A percentile compares a stretch with the other conserved stretches of the same genome.
phyloP scores from a whole-genome alignment of 1,284 basidiomycete species.

The Schizophyllum amplum region DNA sequence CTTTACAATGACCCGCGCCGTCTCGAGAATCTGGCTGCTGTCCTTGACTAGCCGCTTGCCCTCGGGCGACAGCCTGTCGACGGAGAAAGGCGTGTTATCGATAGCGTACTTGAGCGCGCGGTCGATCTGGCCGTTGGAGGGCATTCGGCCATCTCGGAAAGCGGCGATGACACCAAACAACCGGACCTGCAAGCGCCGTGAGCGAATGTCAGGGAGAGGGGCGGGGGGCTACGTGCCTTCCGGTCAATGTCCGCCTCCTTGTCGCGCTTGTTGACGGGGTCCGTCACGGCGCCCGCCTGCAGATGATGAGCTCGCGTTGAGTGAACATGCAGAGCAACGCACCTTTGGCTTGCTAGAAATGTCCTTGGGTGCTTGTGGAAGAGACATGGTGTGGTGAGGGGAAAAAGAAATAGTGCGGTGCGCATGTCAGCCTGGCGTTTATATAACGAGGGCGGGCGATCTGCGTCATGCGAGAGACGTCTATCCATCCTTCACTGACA shows the following conservation, averaged over 20 bases:
- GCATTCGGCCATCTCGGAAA: slow-evolving; percentile 70
- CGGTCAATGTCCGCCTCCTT: slow-evolving; percentile 58
- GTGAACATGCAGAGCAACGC: not conserved
- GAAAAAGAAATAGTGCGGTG: not conserved
- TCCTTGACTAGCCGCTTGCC: slow-evolving; percentile 75
- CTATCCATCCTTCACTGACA: no score
- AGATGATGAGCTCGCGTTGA: not conserved
- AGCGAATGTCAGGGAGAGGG: not conserved
- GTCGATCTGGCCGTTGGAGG: slow-evolving; percentile 77
- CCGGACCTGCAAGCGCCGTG: slow-evolving; percentile 33
- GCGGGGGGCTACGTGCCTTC: slow-evolving; percentile 28
- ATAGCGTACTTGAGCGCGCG: slow-evolving; percentile 61
- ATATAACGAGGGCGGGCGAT: no score
- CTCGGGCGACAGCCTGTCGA: slow-evolving; percentile 58
- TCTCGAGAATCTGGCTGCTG: slow-evolving; percentile 66
- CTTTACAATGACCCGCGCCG: slow-evolving; percentile 57
- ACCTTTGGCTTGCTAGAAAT: slow-evolving; percentile 45
- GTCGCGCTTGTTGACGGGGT: slow-evolving; percentile 43
- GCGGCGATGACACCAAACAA: slow-evolving; percentile 77
- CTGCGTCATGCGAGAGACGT: no score
- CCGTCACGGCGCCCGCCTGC: slow-evolving; percentile 41
- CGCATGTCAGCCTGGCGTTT: not conserved
- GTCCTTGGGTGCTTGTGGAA: slow-evolving; percentile 52
- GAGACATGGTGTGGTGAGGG: slow-evolving; percentile 39
- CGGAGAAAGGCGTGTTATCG: slow-evolving; percentile 59